Base-by-base conservation (phyloP, 2,329 filamentous ascomycete species). In the Calonectria pseudoreteaudii region DNA sequence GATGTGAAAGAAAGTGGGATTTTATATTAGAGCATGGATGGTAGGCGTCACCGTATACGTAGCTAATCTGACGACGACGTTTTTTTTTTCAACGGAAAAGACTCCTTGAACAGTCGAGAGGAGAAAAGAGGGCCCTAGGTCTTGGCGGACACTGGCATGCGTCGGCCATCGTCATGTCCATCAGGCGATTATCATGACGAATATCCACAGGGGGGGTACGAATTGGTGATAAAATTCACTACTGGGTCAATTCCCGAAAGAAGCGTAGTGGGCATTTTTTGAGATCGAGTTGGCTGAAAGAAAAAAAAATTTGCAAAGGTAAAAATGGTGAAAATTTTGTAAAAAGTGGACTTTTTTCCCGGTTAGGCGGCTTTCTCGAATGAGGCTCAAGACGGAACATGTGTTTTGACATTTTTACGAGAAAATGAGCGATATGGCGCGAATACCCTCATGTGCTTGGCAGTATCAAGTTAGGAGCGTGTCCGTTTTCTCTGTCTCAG, bases 241-340 rank as follows among this genome's bases (percentile, higher is more conserved):
- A 8, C 60, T 31, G 41, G 60, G 60, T 26, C 41, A 49, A 34
- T 65, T 31, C 60, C 60, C 60, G 28, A 65, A 65, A 65, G 26
- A 26, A 49, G 60, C 18, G 60, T 62, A 60, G 56, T 62, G 56
- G 56, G 56, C 34, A 62, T 23, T 44, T 62, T 62, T 23, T 23
- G 38, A 62, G 56, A 62, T 62, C 56, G 23, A 62, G 34, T 28
- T 9, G 56, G 36, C 26, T 41, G 56, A 62, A 62, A 26, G 41
- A 65, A 47, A 44, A 47, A 62, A 41, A 49, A 31, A n/a, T n/a
- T 31, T 30, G 41, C 23, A 65, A 65, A 49, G 41, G 13, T 23
- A 65, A 64, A 65, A 65, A 49, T 14, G 60, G 28, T 49, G 60
- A 65, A 65, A 65, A 65, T 65, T 65, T 65, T 49, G n/a, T 47